Conservation (phyloP, 2,329 filamentous ascomycete species). For the Cladosporium sp. region DNA sequence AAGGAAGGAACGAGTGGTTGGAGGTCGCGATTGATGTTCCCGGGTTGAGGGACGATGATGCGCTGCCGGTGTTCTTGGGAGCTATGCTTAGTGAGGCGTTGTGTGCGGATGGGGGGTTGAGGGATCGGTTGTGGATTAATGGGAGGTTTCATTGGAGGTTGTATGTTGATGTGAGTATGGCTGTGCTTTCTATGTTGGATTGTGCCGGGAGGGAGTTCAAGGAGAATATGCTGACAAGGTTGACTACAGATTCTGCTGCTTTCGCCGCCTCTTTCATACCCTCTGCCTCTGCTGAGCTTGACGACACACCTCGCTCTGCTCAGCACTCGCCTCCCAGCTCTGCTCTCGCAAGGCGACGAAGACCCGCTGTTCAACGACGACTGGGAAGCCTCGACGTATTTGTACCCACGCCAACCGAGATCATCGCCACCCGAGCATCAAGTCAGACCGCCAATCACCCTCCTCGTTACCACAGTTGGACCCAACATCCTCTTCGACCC, state of each 20-base stretch:
- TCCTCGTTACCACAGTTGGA: slow-evolving; percentile 84
- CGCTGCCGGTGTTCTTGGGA: slow-evolving; percentile 80
- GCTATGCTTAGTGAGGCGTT: slow-evolving; percentile 89
- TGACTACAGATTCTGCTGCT: slow-evolving; percentile 76
- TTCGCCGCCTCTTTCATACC: slow-evolving; percentile 90
- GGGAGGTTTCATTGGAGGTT: slow-evolving; percentile 92
- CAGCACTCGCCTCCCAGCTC: slow-evolving; percentile 76
- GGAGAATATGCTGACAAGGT: background rate
- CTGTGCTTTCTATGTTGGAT: background rate
- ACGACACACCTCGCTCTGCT: slow-evolving; percentile 93
- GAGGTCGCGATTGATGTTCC: slow-evolving; percentile 92
- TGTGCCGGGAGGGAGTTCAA: background rate
- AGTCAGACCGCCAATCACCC: slow-evolving; percentile 77
- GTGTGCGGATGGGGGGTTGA: slow-evolving; percentile 68
- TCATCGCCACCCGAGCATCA: slow-evolving; percentile 20
- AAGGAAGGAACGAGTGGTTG: slow-evolving; percentile 71
- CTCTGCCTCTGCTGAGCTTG: slow-evolving; percentile 86
- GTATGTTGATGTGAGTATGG: slow-evolving; percentile 78
- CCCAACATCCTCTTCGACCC: slow-evolving; percentile 94
- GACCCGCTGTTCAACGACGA: slow-evolving; percentile 98
- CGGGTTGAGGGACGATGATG: slow-evolving; percentile 86
- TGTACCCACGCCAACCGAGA: slow-evolving; percentile 61
- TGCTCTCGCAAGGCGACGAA: slow-evolving; percentile 89
- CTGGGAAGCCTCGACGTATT: slow-evolving; percentile 78
- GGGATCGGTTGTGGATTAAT: slow-evolving; percentile 81